Evolutionary conservation across 2,329 filamentous ascomycete genomes (phyloP).

Genomic region (Colletotrichum sp.): DNA sequence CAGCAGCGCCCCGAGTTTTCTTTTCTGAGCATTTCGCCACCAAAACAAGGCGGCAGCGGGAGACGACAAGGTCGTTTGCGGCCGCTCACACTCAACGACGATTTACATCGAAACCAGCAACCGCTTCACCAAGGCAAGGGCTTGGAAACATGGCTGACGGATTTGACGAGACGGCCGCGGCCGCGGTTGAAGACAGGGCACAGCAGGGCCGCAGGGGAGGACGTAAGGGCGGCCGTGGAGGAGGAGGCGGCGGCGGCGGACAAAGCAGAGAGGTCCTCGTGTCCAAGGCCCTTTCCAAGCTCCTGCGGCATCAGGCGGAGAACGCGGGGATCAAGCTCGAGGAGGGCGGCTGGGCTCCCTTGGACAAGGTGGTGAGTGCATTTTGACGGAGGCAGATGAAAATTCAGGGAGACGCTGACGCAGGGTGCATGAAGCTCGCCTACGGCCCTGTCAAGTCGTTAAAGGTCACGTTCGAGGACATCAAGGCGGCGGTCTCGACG

Average conservation of each 20-base stretch:
- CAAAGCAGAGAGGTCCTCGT: constrained; percentile 51
- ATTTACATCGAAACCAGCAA: constrained; percentile 74
- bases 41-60: not conserved
- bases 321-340: constrained; percentile 64
- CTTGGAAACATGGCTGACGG: not conserved
- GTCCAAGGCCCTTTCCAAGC: constrained; percentile 58
- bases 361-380: constrained; percentile 63
- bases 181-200: constrained; percentile 22
- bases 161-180: not conserved
- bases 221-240: constrained; percentile 28
- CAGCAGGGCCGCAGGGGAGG: constrained; percentile 26
- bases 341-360: constrained; percentile 61
- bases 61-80: not conserved
- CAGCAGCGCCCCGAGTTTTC: not conserved
- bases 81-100: constrained; percentile 70
- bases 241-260: constrained; percentile 31
- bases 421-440: constrained; percentile 44
- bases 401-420: not conserved
- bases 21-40: not conserved
- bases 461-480: constrained; percentile 76
- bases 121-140: not conserved
- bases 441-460: constrained; percentile 69
- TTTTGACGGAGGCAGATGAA: not conserved
- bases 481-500: constrained; percentile 70
- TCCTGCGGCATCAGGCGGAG: constrained; percentile 62